Percentiles rank a stretch among this genome's conserved stretches.
These are phyloP conservation scores for Erysimum pusillum DNA, from an alignment of 441 rosid genomes.

Conservation along the genomic window DNA sequence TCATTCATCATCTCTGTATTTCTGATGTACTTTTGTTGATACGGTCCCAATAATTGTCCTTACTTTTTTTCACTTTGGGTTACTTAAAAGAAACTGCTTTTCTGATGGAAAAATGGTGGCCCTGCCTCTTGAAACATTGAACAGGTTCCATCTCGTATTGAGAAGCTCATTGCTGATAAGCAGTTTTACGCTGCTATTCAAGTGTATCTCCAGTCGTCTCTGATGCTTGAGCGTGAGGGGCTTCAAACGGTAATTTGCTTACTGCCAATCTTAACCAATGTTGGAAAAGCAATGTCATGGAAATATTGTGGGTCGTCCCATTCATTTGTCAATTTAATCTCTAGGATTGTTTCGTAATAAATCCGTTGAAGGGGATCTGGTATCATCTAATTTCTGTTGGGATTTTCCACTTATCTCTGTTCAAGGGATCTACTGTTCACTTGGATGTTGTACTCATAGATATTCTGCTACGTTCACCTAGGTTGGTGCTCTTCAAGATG, in stretches of 20 bases:
- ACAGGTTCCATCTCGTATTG: slow-evolving; percentile 96
- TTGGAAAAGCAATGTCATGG: slow-evolving; percentile 33
- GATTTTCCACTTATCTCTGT: slow-evolving; percentile 21
- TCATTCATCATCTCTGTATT: slow-evolving; percentile 22
- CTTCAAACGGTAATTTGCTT: slow-evolving; percentile 82
- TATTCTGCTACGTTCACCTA: slow-evolving; percentile 48
- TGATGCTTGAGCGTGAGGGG: slow-evolving; percentile 99
- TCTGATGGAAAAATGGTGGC: slow-evolving; percentile 31
- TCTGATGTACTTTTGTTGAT: slow-evolving; percentile 38
- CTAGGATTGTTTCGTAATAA: slow-evolving; percentile 19
- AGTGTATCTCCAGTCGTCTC: slow-evolving; percentile 78
- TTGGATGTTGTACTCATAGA: slow-evolving; percentile 32
- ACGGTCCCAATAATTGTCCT: slow-evolving; percentile 16
- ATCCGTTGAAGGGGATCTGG: slow-evolving; percentile 22
- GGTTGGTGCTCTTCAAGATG: slow-evolving; percentile 99
- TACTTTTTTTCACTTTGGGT: slow-evolving; percentile 9
- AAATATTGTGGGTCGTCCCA: slow-evolving; percentile 25
- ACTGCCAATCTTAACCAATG: slow-evolving; percentile 21
- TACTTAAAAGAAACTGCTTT: slow-evolving; percentile 19
- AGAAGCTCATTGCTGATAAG: slow-evolving; percentile 93
- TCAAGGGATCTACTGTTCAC: slow-evolving; percentile 27
- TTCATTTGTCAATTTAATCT: slow-evolving; percentile 28
- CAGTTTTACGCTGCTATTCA: slow-evolving; percentile 96
- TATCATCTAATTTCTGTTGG: slow-evolving; percentile 23
- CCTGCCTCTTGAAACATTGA: slow-evolving; percentile 46